Evolutionary conservation across 176 grass and related monocot species (phyloP).

Genomic region (Triticum turgidum): DNA sequence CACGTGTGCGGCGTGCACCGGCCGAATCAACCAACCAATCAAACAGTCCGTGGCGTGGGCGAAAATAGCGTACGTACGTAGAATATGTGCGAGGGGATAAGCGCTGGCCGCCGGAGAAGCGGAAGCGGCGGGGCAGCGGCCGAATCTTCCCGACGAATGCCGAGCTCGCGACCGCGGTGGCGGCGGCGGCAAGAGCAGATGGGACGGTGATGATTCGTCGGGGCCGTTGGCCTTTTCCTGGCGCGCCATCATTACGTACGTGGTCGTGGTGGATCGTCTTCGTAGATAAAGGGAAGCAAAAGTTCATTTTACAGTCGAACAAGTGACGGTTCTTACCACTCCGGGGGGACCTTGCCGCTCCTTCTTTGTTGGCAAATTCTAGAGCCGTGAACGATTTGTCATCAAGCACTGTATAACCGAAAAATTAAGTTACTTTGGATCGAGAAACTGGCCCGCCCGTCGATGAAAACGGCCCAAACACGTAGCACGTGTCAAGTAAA

Average conservation of each 20-base stretch:
- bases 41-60: neutral
- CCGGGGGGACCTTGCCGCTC: too few relatives aligned
- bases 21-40: too few relatives aligned
- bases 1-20: neutral
- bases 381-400: too few relatives aligned
- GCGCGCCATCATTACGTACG: neutral
- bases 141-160: neutral
- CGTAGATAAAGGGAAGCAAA: neutral
- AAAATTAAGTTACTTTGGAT: too few relatives aligned
- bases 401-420: too few relatives aligned
- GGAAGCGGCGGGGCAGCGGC: neutral
- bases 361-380: neutral
- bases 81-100: neutral
- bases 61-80: neutral
- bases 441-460: too few relatives aligned
- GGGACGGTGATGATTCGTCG: neutral
- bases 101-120: neutral
- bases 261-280: neutral
- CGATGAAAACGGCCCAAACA: too few relatives aligned
- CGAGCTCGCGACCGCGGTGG: neutral
- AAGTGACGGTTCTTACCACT: neutral
- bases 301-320: neutral
- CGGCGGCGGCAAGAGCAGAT: neutral
- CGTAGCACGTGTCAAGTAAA: too few relatives aligned
- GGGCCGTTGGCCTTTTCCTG: neutral